Conservation (phyloP, 2,329 filamentous ascomycete genomes). For the Aspergillus fumigatus region DNA sequence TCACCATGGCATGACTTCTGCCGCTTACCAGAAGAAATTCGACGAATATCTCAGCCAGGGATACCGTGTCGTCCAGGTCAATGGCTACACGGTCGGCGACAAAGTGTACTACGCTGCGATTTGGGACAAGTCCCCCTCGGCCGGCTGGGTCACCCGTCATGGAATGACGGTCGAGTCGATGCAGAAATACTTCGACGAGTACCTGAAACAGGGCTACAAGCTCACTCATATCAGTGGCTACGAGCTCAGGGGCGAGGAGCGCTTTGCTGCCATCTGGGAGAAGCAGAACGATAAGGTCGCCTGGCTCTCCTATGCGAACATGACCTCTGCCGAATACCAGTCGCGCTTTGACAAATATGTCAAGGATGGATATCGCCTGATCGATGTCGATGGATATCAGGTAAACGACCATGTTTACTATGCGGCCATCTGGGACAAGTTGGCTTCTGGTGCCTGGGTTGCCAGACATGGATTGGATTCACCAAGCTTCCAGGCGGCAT, state of each 20-base stretch:
- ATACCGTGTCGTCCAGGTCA: slow-evolving; percentile 11
- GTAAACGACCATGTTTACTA: slow-evolving; percentile 7
- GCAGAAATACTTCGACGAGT: slow-evolving; percentile 6
- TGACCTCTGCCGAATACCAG: slow-evolving; percentile 7
- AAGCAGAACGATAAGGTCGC: not conserved
- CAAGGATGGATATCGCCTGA: slow-evolving; percentile 7
- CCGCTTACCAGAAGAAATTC: slow-evolving; percentile 10
- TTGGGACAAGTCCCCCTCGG: slow-evolving; percentile 10
- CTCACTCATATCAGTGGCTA: slow-evolving; percentile 11
- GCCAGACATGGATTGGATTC: slow-evolving; percentile 9
- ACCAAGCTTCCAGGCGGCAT: slow-evolving; percentile 5
- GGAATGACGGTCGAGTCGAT: slow-evolving; percentile 2
- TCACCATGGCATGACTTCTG: slow-evolving; percentile 9
- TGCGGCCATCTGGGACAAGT: slow-evolving; percentile 11
- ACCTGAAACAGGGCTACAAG: slow-evolving; percentile 5
- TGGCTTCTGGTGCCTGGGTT: slow-evolving; percentile 10
- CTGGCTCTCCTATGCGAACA: slow-evolving; percentile 2
- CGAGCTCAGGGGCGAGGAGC: slow-evolving; percentile 5
- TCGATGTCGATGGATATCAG: slow-evolving; percentile 6
- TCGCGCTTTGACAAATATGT: slow-evolving; percentile 6
- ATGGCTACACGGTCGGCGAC: slow-evolving; percentile 7
- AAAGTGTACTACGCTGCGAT: slow-evolving; percentile 7
- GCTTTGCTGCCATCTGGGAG: slow-evolving; percentile 13
- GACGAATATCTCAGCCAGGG: slow-evolving; percentile 8
- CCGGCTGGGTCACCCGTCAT: slow-evolving; percentile 7